Evolutionary conservation across 805 yeast genomes (phyloP).

Genomic region (Sugiyamaella americana): DNA sequence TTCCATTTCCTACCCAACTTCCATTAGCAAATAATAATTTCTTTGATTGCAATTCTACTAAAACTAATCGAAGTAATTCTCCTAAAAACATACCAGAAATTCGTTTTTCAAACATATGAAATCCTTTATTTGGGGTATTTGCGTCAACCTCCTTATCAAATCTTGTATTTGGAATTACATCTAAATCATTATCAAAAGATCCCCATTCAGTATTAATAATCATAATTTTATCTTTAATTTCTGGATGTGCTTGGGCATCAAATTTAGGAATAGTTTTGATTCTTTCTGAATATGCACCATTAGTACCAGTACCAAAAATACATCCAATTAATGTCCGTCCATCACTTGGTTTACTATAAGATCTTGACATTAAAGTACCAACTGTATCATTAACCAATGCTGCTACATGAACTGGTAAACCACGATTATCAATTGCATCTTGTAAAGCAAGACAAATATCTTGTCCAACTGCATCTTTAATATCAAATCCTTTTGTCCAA

Average conservation of each 20-base stretch:
- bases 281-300: constrained; percentile 87
- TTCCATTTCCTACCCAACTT: constrained; percentile 22
- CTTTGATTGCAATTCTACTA: constrained; percentile 55
- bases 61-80: constrained; percentile 69
- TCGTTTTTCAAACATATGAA: constrained; percentile 88
- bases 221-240: constrained; percentile 45
- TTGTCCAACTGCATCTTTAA: constrained; percentile 75
- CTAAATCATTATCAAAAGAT: constrained; percentile 81
- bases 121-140: constrained; percentile 73
- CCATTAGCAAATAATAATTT: constrained; percentile 46
- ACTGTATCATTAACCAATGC: constrained; percentile 96
- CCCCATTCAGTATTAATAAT: constrained; percentile 98
- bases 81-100: constrained; percentile 92
- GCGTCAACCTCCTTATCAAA: constrained; percentile 71
- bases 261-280: constrained; percentile 69
- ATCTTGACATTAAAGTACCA: constrained; percentile 84
- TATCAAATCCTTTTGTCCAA: constrained; percentile 95
- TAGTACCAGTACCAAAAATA: constrained; percentile 96
- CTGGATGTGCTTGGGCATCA: constrained; percentile 36
- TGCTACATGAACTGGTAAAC: constrained; percentile 56
- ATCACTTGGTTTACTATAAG: constrained; percentile 59
- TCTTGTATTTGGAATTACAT: constrained; percentile 67
- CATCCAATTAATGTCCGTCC: constrained; percentile 81
- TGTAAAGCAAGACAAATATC: constrained; percentile 78
- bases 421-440: constrained; percentile 51